Evolutionary conservation across 768 basidiomycete species (phyloP).

Genomic region (Kwoniella pini): DNA sequence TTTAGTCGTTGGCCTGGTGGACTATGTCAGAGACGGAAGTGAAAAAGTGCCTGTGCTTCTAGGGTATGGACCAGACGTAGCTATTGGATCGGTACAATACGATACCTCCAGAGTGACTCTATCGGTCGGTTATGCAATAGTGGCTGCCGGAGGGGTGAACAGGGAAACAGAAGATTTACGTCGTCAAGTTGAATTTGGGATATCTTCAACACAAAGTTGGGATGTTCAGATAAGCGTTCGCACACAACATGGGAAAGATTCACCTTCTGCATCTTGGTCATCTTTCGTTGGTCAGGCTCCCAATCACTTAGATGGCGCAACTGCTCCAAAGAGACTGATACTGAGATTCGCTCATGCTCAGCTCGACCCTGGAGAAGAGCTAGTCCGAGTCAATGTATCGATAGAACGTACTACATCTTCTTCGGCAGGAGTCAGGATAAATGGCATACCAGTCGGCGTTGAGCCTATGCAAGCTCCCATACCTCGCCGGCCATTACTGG

Average conservation of each 20-base stretch:
- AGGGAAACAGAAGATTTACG: constrained; percentile 62
- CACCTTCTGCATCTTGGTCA: constrained; percentile 36
- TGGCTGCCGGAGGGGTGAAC: constrained; percentile 63
- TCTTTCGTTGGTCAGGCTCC: constrained; percentile 45
- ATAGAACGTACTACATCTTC: constrained; percentile 73
- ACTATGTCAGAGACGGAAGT: constrained; percentile 75
- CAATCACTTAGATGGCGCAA: constrained; percentile 52
- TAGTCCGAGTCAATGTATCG: constrained; percentile 75
- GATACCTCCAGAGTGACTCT: constrained; percentile 81
- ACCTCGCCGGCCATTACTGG: constrained; percentile 31
- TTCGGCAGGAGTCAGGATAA: constrained; percentile 72
- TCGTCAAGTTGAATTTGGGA: constrained; percentile 75
- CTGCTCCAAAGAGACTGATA: constrained; percentile 59
- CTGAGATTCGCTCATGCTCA: constrained; percentile 74
- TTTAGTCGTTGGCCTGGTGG: constrained; percentile 77
- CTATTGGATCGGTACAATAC: constrained; percentile 74
- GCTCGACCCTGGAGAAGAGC: constrained; percentile 66
- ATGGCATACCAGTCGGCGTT: constrained; percentile 65
- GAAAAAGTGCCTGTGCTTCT: constrained; percentile 70
- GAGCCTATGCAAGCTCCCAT: constrained; percentile 34
- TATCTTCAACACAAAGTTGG: constrained; percentile 79
- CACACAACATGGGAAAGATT: constrained; percentile 45
- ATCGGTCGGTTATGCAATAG: constrained; percentile 77
- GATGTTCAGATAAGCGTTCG: constrained; percentile 70
- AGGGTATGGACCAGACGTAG: constrained; percentile 78